Evolutionary conservation across 805 yeast genomes (phyloP).

Genomic region (Suhomyces faveliae): DNA sequence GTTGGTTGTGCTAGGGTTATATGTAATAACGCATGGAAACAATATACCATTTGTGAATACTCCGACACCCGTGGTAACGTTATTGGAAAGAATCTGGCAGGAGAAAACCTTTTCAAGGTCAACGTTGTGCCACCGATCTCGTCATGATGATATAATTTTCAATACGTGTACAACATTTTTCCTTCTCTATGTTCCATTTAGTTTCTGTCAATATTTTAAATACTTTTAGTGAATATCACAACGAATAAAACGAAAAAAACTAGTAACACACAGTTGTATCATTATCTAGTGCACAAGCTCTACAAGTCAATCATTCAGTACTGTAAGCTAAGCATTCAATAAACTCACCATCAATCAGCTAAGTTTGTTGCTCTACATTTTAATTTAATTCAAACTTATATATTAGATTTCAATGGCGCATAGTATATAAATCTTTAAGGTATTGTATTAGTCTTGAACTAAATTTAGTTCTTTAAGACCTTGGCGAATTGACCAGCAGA

Average conservation of each 20-base stretch:
- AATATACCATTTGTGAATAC: constrained; percentile 73
- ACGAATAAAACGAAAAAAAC: neutral
- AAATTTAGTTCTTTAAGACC: constrained; percentile 53
- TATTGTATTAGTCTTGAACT: neutral
- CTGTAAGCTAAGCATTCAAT: neutral
- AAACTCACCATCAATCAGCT: too few relatives aligned
- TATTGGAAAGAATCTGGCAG: constrained; percentile 34
- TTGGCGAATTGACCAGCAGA: constrained; percentile 69
- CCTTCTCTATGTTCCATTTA: neutral
- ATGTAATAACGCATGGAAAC: constrained; percentile 50
- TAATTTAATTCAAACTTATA: constrained; percentile 4
- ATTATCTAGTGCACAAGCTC: neutral
- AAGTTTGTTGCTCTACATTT: too few relatives aligned
- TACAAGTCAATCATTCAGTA: neutral
- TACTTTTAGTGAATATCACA: neutral
- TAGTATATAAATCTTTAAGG: constrained; percentile 3
- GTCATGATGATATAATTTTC: neutral
- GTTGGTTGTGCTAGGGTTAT: constrained; percentile 64
- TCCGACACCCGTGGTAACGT: constrained; percentile 52
- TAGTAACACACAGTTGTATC: neutral
- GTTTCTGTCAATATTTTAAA: neutral
- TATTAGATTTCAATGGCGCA: constrained; percentile 7
- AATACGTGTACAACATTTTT: neutral
- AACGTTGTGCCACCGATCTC: constrained; percentile 40
- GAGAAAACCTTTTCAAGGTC: constrained; percentile 35